phyloP scores from a whole-genome alignment of 345 rosid genomes.

The Raphanus raphanistrum region DNA sequence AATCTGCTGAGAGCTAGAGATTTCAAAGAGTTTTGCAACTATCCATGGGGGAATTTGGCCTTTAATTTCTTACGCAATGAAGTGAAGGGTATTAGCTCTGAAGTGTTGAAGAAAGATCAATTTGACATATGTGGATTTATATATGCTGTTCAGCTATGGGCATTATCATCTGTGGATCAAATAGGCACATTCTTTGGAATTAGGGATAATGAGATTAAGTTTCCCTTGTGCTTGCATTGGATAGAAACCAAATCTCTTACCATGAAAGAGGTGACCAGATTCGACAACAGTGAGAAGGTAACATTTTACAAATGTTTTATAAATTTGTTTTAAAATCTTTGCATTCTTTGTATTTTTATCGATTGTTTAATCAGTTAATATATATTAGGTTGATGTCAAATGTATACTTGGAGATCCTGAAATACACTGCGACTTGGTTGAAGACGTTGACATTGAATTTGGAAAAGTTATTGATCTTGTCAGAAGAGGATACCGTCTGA shows the following conservation, averaged over 20 bases:
- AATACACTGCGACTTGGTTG: not conserved
- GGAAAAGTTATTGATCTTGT: not conserved
- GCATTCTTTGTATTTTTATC: not conserved
- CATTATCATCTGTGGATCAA: not conserved
- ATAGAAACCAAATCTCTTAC: not conserved
- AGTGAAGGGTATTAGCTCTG: not conserved
- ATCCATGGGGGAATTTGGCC: not conserved
- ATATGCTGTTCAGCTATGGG: too few relatives aligned
- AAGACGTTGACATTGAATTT: not conserved
- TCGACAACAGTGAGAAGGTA: not conserved
- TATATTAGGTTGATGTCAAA: not conserved
- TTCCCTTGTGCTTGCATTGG: not conserved
- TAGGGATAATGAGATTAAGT: not conserved
- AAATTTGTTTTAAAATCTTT: not conserved
- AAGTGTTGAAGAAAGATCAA: not conserved
- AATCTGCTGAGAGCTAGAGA: not conserved
- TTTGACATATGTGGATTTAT: not conserved
- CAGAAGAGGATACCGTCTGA: not conserved
- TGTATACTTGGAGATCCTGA: not conserved
- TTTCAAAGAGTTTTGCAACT: not conserved
- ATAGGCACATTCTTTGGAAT: not conserved
- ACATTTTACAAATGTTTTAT: not conserved
- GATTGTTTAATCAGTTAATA: not conserved
- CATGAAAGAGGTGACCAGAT: not conserved
- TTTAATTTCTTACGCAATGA: not conserved